Evolutionary conservation across 106 monocot genomes (phyloP), one percentile per base, ranked within the genome.

Genomic region (Dendrobium catenatum): DNA sequence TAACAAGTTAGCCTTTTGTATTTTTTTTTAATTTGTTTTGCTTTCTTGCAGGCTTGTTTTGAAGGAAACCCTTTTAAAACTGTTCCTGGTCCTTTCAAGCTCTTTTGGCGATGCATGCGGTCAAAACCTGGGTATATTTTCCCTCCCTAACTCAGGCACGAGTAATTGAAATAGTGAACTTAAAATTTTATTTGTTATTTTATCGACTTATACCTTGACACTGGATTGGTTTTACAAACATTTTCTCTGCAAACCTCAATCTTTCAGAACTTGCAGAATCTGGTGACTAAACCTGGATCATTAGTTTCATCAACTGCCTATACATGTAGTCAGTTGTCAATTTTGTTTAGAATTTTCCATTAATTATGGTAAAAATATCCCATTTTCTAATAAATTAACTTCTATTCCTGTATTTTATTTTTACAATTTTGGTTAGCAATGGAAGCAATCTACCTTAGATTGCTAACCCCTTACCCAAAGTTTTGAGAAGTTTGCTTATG

Each of bases 11-110:
- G 5, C 3, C 11, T 37, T 70, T 61, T 27, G 43, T 51, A 51
- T 51, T 51, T 7, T 46, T 0, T 51, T 51, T 13, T 15, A 2
- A 51, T 51, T 49, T 76, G 24, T 13, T 24, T 31, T 31, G 31
- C 26, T 24, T 26, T 8, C 79, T 78, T 86, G 73, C 87, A 99
- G 98, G 98, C 93, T 83, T 95, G 91, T 81, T 99, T 99, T 87
- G 98, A 99, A 87, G 95, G 98, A 81, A 99, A 99, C 81, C 98
- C 95, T 74, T 99, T 99, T 84, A 99, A 95, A 70, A 99, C 89
- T 41, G 95, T 99, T 68, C 95, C 98, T 37, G 95, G 98, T 55
- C 93, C 98, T 81, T 99, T 95, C 85, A 99, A 95, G 82, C 98
- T 95, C 29, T 99, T 99, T 33, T 95, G 88, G 86, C 88, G 77